phyloP scores from a whole-genome alignment of 2,329 filamentous ascomycete species.

The Trichophyton rubrum region DNA sequence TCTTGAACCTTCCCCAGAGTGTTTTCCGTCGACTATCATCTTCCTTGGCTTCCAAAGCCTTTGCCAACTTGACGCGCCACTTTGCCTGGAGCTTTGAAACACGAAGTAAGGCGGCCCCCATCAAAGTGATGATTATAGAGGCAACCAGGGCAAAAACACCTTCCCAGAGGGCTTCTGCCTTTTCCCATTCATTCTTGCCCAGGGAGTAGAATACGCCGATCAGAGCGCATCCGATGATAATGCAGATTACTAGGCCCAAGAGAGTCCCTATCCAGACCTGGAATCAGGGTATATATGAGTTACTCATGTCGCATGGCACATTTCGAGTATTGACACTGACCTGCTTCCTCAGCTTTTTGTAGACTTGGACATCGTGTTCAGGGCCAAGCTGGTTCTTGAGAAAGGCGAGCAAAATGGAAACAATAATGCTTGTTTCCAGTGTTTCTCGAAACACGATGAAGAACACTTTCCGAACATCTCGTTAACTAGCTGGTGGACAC shows the following conservation, averaged over 20 bases:
- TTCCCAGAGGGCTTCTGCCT: slow-evolving; percentile 10
- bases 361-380: slow-evolving; percentile 1
- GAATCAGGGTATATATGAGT: neutral
- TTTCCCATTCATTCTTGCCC: slow-evolving; percentile 8
- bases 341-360: slow-evolving; percentile 9
- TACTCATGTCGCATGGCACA: too few relatives aligned
- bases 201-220: slow-evolving; percentile 10
- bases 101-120: slow-evolving; percentile 9
- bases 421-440: slow-evolving; percentile 10
- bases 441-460: slow-evolving; percentile 11
- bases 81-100: slow-evolving; percentile 10
- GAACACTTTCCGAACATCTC: slow-evolving; percentile 3
- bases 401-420: slow-evolving; percentile 8
- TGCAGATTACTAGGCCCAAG: slow-evolving; percentile 7
- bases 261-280: slow-evolving; percentile 9
- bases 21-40: neutral
- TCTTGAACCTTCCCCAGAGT: slow-evolving; percentile 5
- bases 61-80: slow-evolving; percentile 7
- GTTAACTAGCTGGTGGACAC: neutral
- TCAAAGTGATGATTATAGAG: slow-evolving; percentile 9
- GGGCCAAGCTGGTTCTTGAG: slow-evolving; percentile 7
- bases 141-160: slow-evolving; percentile 9
- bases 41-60: slow-evolving; percentile 5
- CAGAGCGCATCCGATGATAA: slow-evolving; percentile 8
- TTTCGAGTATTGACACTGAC: neutral